Conservation (phyloP, 495 filamentous ascomycete species). For the Penicillium egyptiacum region DNA sequence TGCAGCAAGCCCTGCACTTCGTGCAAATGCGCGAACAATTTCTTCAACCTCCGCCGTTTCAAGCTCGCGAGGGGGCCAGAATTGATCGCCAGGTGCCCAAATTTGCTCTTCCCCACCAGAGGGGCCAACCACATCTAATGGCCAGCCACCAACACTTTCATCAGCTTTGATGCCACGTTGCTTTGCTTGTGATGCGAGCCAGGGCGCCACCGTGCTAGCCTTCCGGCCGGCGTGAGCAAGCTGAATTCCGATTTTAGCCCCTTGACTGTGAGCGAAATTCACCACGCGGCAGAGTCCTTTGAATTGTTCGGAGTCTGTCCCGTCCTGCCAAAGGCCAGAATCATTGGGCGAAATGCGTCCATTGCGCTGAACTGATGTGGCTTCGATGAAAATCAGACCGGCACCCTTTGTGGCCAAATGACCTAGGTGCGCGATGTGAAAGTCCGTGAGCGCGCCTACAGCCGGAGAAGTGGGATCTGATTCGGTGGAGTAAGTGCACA, state of each 20-base stretch:
- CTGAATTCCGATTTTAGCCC: conserved; percentile 68
- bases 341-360: conserved; percentile 73
- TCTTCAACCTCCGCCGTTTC: conserved; percentile 59
- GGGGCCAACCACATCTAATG: conserved; percentile 62
- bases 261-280: conserved; percentile 61
- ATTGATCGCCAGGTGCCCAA: conserved; percentile 41
- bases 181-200: conserved; percentile 43
- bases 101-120: conserved; percentile 50
- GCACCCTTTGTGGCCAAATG: conserved; percentile 63
- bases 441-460: conserved; percentile 68
- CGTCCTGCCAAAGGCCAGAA: conserved; percentile 65
- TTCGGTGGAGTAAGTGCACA: conserved; percentile 68
- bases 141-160: conserved; percentile 65
- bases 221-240: conserved; percentile 76
- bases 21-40: conserved; percentile 59
- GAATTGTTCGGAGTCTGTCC: conserved; percentile 54
- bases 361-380: conserved; percentile 63
- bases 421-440: conserved; percentile 65
- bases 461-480: conserved; percentile 32
- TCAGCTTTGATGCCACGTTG: conserved; percentile 44
- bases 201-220: conserved; percentile 62
- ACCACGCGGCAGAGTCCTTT: conserved; percentile 59
- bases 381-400: conserved; percentile 67
- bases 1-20: conserved; percentile 59
- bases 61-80: conserved; percentile 40